Evolutionary conservation across 306 rosid genomes (phyloP), one percentile per base, ranked within the genome.

Genomic region (Boehmeria nivea): DNA sequence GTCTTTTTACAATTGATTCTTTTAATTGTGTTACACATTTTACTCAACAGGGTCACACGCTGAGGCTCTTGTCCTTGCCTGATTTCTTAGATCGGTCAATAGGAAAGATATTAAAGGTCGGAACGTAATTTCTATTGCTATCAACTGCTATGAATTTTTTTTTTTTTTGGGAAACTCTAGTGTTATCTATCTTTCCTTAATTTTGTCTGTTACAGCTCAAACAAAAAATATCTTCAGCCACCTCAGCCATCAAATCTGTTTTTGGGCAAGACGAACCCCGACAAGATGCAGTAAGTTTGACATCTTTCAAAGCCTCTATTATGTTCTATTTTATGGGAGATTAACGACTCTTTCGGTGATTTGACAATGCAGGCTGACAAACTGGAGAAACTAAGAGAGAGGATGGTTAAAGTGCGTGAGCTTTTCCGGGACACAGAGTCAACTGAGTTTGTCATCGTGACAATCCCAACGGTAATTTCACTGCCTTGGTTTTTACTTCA

Each of bases 361-460:
- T n/a, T 54, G 40, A 21, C 53, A 25, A 18, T 69, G 56, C 87
- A 87, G 98, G 63, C 83, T 44, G 89, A 87, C 74, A 91, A 84
- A 72, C 70, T 91, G 74, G 96, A 87, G 86, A 65, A 38, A 60
- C 83, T 87, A 15, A 72, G 95, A 63, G 98, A 87, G 82, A 91
- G 99, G 72, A 91, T 91, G 99, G 51, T 87, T 67, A 87, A 91
- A 83, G 99, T 91, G 59, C 99, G 96, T 1, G 88, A 91, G 49
- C 99, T 91, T 51, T 91, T 91, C 24, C 96, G 86, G 51, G 95
- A 91, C 61, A 71, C 83, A 12, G 93, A 84, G 64, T 71, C 93
- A 2, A 91, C 99, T 2, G 96, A 91, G 74, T 91, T 91, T 64
- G 95, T 91, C 64, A 85, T 91, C 31, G 96, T 91, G 59, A 91